A percentile compares a stretch with the other conserved stretches of the same genome.
Conservation (phyloP, 768 basidiomycete species). For the Serendipita sp. region DNA sequence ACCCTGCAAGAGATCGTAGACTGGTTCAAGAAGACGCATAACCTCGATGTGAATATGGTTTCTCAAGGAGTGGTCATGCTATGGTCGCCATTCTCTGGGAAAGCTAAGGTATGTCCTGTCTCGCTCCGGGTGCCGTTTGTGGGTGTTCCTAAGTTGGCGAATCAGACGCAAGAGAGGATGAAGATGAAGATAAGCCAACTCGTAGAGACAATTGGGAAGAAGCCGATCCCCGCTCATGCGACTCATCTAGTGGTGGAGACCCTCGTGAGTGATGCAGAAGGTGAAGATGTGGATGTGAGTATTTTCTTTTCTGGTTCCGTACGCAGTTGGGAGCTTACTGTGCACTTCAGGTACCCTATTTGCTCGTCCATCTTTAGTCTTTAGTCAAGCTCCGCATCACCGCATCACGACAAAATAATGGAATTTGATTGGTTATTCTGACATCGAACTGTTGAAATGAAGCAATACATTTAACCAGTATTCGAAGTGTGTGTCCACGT, state of each 20-base stretch:
- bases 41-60: conserved; percentile 85
- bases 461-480: too few species aligned
- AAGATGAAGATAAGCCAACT: conserved; percentile 82
- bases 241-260: conserved; percentile 85
- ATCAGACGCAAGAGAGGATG: conserved; percentile 74
- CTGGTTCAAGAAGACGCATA: conserved; percentile 74
- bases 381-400: background rate
- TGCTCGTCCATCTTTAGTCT: conserved; percentile 34
- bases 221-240: conserved; percentile 67
- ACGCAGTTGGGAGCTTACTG: conserved; percentile 1
- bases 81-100: conserved; percentile 86
- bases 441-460: too few species aligned
- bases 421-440: background rate
- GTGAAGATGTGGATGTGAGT: conserved; percentile 85
- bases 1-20: conserved; percentile 70
- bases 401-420: background rate
- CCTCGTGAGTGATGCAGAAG: conserved; percentile 84
- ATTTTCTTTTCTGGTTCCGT: conserved; percentile 2
- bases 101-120: conserved; percentile 61
- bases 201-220: conserved; percentile 90
- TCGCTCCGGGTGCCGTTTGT: background rate
- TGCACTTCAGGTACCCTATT: conserved; percentile 54
- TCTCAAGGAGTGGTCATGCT: conserved; percentile 96
- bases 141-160: background rate
- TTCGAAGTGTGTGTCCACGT: too few species aligned